These are phyloP conservation scores for Parietaria judaica DNA, from an alignment of 306 rosid species.

Conservation along the genomic window DNA sequence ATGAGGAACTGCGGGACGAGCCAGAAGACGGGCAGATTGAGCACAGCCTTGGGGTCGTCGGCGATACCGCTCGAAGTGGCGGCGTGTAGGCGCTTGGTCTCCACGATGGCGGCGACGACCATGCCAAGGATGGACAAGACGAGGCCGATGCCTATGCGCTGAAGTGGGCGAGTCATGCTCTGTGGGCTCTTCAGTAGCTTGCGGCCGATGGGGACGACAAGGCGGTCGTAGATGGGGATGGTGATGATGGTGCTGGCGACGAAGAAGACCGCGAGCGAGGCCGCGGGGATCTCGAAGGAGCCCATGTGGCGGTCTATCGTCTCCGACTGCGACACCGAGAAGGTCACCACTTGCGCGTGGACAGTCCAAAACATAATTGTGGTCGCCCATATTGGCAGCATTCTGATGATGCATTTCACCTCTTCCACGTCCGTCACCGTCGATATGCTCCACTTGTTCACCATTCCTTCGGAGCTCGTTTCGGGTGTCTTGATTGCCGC, in stretches of 20 bases:
- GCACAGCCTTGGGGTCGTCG: conserved; percentile 17
- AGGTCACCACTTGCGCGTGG: conserved; percentile 82
- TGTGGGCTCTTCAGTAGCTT: conserved; percentile 41
- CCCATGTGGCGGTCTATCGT: conserved; percentile 77
- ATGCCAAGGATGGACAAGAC: conserved; percentile 46
- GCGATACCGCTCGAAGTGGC: conserved; percentile 33
- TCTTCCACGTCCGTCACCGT: conserved; percentile 81
- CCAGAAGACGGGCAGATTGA: conserved; percentile 69
- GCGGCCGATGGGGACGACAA: conserved; percentile 37
- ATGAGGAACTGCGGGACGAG: conserved; percentile 68
- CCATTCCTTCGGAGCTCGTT: neutral
- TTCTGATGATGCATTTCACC: conserved; percentile 52
- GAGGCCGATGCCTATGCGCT: conserved; percentile 59
- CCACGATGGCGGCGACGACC: conserved; percentile 51
- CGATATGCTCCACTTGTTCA: conserved; percentile 53
- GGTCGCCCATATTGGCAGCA: conserved; percentile 91
- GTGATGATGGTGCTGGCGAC: conserved; percentile 69
- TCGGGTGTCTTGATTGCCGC: conserved; percentile 50
- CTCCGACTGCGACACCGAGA: conserved; percentile 80
- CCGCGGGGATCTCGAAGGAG: conserved; percentile 61
- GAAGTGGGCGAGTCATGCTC: conserved; percentile 54
- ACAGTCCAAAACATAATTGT: conserved; percentile 78
- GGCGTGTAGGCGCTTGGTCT: conserved; percentile 38
- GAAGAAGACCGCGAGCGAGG: conserved; percentile 69
- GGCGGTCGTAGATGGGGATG: conserved; percentile 57